A percentile compares a stretch with the other conserved stretches of the same genome.
Conservation (phyloP, 164 flowering plant species). For the Vitis vinifera region ASM3070453v1 NC_081808.1:18876001-18876500, state of each 20-base stretch:
- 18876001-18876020: not conserved
- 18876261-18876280: not conserved
- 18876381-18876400: slow-evolving; percentile 90
- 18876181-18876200: not conserved
- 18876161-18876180: not conserved
- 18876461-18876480: not conserved
- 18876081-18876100: too few relatives aligned
- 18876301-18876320: slow-evolving; percentile 53
- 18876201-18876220: not conserved
- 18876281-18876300: not conserved
- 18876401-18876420: slow-evolving; percentile 77
- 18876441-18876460: not conserved
- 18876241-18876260: not conserved
- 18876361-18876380: slow-evolving; percentile 73
- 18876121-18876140: not conserved
- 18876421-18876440: slow-evolving; percentile 81
- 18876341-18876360: slow-evolving; percentile 80
- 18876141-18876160: not conserved
- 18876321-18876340: slow-evolving; percentile 89
- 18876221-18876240: not conserved
- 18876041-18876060: too few relatives aligned
- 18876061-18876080: too few relatives aligned
- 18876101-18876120: not conserved
- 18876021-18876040: not conserved
- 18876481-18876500: not conserved